phyloP scores from a whole-genome alignment of 305 asterid species.

The Fraxinus xanthoxyloides region DNA sequence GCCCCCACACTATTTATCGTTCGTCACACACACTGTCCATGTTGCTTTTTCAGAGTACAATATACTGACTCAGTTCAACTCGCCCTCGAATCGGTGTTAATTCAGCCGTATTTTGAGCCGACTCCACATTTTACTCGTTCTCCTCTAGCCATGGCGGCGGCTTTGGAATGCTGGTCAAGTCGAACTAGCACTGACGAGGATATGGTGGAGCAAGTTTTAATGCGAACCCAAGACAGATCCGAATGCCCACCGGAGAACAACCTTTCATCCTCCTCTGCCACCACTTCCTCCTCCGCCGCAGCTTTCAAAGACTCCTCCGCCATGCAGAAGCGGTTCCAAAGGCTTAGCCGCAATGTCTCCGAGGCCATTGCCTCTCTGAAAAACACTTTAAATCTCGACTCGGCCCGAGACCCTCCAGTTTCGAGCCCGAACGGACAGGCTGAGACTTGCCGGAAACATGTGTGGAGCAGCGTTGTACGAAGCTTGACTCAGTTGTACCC shows the following conservation, averaged over 20 bases:
- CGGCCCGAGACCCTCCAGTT: conserved; percentile 55
- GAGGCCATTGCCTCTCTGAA: conserved; percentile 89
- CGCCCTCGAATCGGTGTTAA: background rate
- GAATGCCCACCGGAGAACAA: conserved; percentile 52
- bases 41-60: background rate
- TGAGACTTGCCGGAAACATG: conserved; percentile 60
- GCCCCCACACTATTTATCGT: background rate
- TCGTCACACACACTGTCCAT: background rate
- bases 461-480: conserved; percentile 83
- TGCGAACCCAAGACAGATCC: conserved; percentile 82
- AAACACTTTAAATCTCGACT: conserved; percentile 72
- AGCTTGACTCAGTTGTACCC: conserved; percentile 95
- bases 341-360: conserved; percentile 76
- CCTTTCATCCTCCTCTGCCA: conserved; percentile 33
- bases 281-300: conserved; percentile 28
- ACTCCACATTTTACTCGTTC: conserved; percentile 7
- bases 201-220: conserved; percentile 80
- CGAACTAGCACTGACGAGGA: conserved; percentile 85
- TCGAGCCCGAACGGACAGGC: conserved; percentile 35
- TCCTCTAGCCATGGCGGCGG: conserved; percentile 67
- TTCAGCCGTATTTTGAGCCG: conserved; percentile 22
- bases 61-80: background rate
- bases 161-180: conserved; percentile 94
- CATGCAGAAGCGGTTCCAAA: conserved; percentile 76
- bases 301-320: conserved; percentile 62